Base-by-base conservation (phyloP, 352 stramenopile genomes). In the Pythium guiyangense region DNA sequence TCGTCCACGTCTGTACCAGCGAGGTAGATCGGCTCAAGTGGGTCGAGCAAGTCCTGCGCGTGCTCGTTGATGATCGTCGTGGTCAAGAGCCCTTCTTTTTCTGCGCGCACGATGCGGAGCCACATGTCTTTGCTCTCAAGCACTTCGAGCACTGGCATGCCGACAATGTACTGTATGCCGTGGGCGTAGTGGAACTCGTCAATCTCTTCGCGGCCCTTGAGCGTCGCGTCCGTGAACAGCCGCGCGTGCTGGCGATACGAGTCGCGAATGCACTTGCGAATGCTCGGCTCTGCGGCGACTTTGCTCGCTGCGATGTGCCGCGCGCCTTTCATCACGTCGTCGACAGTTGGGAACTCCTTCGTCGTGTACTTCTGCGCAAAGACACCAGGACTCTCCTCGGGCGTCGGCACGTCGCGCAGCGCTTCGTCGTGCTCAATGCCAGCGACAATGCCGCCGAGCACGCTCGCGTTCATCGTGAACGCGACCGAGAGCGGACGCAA, bases 101-200 rank as follows among this genome's bases (percentile, higher is more conserved):
- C 84, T 10, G 78, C 86, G 31, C 86, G 81, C 39, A 70, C 64
- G 11, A 96, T 63, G 49, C 83, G 81, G 48, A 96, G 49, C 81
- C 81, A 96, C 63, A 94, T 49, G 52, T 91, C 83, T 25, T 74
- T 79, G 31, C 70, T 74, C 40, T 87, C 77, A 45, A 94, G 77
- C 12, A 91, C 65, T 25, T 96, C 84, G 39, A 82, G 56, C n/a
- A 86, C 78, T 18, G 83, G 80, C 84, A 94, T 94, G 11, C 79
- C 82, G 10, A 80, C 72, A 34, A 96, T 74, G 49, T 96, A 96
- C 63, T 96, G 86, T 26, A 96, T 57, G 26, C 86, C 86, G 43
- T 96, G 83, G 6, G 71, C 86, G 45, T 92, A 94, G 55, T 96
- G 86, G 49, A 94, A 94, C 57, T 94, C 84, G 43, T 96, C 86